Conservation (phyloP, 2,329 filamentous ascomycete genomes). For the Chaetomium sp. region DNA sequence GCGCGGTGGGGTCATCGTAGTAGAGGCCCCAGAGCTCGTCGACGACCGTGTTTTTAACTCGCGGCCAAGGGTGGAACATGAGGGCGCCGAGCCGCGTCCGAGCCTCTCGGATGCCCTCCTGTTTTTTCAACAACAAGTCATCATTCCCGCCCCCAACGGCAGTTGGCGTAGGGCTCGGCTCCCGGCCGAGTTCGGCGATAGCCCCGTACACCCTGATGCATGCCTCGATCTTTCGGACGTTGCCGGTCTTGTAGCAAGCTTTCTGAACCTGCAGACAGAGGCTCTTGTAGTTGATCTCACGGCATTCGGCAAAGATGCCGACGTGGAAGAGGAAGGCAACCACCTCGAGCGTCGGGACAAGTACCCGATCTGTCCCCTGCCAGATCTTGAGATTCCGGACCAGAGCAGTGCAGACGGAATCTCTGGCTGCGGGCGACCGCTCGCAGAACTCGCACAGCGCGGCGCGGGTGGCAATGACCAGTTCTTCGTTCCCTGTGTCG, state of each 20-base stretch:
- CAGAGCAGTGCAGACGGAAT: constrained; percentile 54
- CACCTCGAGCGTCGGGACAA: constrained; percentile 76
- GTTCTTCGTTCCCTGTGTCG: constrained; percentile 74
- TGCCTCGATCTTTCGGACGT: constrained; percentile 78
- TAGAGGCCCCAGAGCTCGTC: constrained; percentile 61
- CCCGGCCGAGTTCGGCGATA: constrained; percentile 50
- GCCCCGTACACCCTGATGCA: constrained; percentile 78
- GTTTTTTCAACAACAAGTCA: constrained; percentile 37
- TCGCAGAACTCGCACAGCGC: constrained; percentile 62
- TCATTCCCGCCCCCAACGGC: constrained; percentile 11
- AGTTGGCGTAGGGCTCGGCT: constrained; percentile 26
- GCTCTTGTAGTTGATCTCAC: constrained; percentile 49
- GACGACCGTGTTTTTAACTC: constrained; percentile 62
- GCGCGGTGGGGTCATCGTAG: constrained; percentile 36
- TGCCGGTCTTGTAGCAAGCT: constrained; percentile 79
- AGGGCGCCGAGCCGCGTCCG: constrained; percentile 71
- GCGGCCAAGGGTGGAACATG: constrained; percentile 80
- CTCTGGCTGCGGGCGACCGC: constrained; percentile 44
- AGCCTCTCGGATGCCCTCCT: constrained; percentile 56
- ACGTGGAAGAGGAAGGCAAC: constrained; percentile 75
- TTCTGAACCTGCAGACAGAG: constrained; percentile 74
- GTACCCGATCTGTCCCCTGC: constrained; percentile 66
- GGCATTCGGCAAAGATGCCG: constrained; percentile 46
- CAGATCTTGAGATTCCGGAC: constrained; percentile 55
- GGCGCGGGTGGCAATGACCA: constrained; percentile 68